Evolutionary conservation across 441 rosid genomes (phyloP), one percentile per base, ranked within the genome.

Genomic region (Theobroma grandiflorum): DNA sequence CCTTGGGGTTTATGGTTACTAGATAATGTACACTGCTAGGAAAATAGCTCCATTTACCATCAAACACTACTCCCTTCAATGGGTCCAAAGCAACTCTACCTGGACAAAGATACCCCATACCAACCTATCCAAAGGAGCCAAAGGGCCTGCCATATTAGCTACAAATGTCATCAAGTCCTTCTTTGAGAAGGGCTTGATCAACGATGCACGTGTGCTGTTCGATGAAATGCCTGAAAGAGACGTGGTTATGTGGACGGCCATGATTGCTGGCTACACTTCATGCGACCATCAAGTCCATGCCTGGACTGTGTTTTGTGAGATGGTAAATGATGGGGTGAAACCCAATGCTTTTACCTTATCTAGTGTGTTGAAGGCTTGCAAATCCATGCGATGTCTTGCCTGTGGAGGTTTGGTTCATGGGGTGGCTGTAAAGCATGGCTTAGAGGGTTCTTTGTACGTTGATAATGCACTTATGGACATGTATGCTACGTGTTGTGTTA

Each of bases 141-240:
- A 87, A 77, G 85, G 82, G 18, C 89, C 94, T 42, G 81, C 93
- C 83, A 81, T 92, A 67, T 84, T 95, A 72, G 89, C 96, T 59
- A 97, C 98, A 4, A 90, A 86, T 67, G 89, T 94, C 59, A 86
- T 93, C n/a, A 83, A 81, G 4, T 89, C 93, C 0, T 94, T 80
- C 77, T 90, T 90, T 3, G 88, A 91, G 3, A 84, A 78, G 49
- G 98, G 98, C 26, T 80, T 85, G 31, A 58, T 88, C 3, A 70
- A 50, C 6, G 91, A 93, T 71, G 99, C 98, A 80, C 98, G 91
- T 72, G 81, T 61, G 47, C 72, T 97, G 98, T 97, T 97, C 92
- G 95, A 95, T 78, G 98, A 95, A 93, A 90, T 97, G 94, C 91
- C 92, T 73, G 89, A 85, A 0, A 88, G 91, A 88, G 99, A 97